Base-by-base conservation (phyloP, 495 filamentous ascomycete species). In the Aspergillus cavernicola region DNA sequence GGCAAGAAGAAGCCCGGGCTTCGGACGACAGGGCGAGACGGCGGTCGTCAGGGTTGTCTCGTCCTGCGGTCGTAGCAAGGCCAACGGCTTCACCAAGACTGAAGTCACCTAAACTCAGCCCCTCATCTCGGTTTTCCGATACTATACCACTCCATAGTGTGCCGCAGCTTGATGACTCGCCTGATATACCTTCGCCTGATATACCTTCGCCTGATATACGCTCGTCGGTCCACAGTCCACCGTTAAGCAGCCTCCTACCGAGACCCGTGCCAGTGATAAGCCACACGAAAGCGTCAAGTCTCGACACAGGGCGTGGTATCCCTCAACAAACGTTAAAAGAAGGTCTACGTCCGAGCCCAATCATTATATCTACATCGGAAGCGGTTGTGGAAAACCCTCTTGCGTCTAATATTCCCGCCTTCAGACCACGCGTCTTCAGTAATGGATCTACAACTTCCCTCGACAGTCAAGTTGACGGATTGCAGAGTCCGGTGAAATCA, bases 401-500 rank as follows among this genome's bases (percentile, higher is more conserved):
- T 13, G 58, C 63, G 38, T 58, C 67, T 1, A 65, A 70, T 4
- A 53, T 70, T 19, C 60, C 74, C 12, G 62, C 57, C 3, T 60
- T 69, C 31, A 68, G 71, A 13, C 72, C 72, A 13, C 66, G 69
- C 2, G 59, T 75, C 11, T 70, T 73, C 55, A 74, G 72, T 52
- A 72, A 72, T 52, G 64, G 67, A 23, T 72, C 71, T 15, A 63
- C 61, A 12, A 52, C 63, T 16, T 70, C 70, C 1, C 61, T 62
- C 3, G 62, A 73, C 15, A 62, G 63, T 16, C 60, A 63, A 8
- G 54, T 52, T 11, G 63, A 66, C 8, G 66, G 63, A 19, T 63
- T 70, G 22, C 66, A 74, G 37, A 80, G 75, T 41, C 77, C 77
- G 6, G 67, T 69, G 0, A 78, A 74, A 36, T 62, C 68, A 4